Conservation (phyloP, 306 rosid species). For the Lathyrus oleraceus region DNA sequence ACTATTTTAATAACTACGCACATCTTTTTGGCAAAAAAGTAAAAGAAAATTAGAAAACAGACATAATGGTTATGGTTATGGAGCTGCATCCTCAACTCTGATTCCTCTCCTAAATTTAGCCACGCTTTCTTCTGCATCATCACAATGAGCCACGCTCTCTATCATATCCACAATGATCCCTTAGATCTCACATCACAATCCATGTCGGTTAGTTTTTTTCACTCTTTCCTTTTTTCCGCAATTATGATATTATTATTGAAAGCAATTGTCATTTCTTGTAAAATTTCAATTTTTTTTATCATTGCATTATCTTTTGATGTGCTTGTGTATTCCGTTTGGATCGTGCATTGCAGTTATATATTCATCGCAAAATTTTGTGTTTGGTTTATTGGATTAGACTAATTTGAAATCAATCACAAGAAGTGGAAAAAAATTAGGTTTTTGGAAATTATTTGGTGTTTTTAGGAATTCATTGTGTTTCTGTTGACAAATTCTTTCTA, state of each 20-base stretch:
- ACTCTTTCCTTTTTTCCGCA: not conserved
- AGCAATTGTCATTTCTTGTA: not conserved
- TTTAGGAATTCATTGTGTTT: not conserved
- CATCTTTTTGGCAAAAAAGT: not conserved
- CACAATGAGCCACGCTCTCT: not conserved
- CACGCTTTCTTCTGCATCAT: not conserved
- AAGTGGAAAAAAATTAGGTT: not conserved
- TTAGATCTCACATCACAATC: constrained; percentile 23
- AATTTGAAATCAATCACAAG: constrained; percentile 16
- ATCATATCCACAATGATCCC: not conserved
- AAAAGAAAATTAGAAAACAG: not conserved
- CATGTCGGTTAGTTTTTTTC: constrained; percentile 24
- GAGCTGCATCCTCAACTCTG: not conserved
- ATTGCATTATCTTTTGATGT: not conserved
- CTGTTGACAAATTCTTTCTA: not conserved
- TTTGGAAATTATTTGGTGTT: not conserved
- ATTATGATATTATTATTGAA: not conserved
- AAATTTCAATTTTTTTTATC: constrained; percentile 4
- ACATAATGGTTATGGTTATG: not conserved
- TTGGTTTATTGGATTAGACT: not conserved
- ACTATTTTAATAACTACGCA: no score
- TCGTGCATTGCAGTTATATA: not conserved
- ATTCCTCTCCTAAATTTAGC: constrained; percentile 2
- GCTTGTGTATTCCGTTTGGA: not conserved
- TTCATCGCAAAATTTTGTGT: not conserved